Evolutionary conservation across 2,329 filamentous ascomycete species (phyloP).

Genomic region (Colletotrichum filicis): DNA sequence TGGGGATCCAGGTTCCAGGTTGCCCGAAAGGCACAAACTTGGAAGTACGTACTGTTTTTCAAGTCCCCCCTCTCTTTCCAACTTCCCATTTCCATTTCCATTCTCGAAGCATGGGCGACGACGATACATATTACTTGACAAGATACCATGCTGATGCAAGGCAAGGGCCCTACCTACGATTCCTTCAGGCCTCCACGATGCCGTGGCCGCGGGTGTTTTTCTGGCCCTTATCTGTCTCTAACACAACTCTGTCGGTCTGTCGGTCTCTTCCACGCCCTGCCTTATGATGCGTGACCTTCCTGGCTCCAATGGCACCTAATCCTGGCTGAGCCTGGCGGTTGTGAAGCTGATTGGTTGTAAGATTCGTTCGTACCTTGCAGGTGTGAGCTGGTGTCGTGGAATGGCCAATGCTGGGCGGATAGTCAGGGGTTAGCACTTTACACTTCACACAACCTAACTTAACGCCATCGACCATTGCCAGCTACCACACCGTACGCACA

Average conservation of each 20-base stretch:
- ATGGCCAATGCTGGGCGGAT: slow-evolving; percentile 5
- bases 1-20: not conserved
- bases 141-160: not conserved
- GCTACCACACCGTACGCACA: not conserved
- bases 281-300: not conserved
- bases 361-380: slow-evolving; percentile 4
- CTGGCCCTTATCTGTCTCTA: not conserved
- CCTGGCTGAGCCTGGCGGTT: slow-evolving; percentile 17
- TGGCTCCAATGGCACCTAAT: not conserved
- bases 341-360: slow-evolving; percentile 7
- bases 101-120: no score
- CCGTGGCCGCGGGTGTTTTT: no score
- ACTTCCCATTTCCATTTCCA: no score
- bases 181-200: no score
- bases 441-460: not conserved
- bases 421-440: not conserved
- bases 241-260: not conserved
- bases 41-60: not conserved
- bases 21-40: not conserved
- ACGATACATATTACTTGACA: not conserved
- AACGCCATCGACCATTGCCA: not conserved
- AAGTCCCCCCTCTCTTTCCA: not conserved
- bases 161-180: not conserved
- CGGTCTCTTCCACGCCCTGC: not conserved
- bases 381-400: slow-evolving; percentile 3